Conservation (phyloP, 352 stramenopile species). For the Phytophthora fragariae region DNA sequence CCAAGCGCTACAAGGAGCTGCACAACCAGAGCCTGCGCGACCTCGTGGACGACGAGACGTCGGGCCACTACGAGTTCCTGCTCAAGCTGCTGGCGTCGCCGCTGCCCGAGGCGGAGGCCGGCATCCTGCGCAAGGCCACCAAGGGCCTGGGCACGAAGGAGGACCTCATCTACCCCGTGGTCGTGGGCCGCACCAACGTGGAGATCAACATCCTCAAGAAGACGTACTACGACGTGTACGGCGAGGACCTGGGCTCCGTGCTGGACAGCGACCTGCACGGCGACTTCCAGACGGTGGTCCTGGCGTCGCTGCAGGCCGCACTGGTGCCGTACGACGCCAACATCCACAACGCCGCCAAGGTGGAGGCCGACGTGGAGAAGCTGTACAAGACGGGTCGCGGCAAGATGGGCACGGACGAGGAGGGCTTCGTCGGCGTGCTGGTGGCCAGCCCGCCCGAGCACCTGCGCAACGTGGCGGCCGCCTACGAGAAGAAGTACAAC, state of each 20-base stretch:
- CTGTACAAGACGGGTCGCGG: conserved; percentile 80
- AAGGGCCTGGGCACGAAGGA: conserved; percentile 73
- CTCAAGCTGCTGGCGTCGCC: conserved; percentile 61
- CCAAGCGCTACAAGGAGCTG: conserved; percentile 76
- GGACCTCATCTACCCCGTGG: conserved; percentile 69
- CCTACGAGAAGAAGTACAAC: conserved; percentile 79
- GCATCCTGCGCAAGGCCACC: conserved; percentile 69
- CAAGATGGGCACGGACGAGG: conserved; percentile 77
- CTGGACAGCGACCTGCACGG: conserved; percentile 73
- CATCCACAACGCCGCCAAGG: conserved; percentile 75
- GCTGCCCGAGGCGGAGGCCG: conserved; percentile 69
- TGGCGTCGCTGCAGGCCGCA: conserved; percentile 66
- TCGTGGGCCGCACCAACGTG: conserved; percentile 70
- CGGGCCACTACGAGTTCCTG: conserved; percentile 73
- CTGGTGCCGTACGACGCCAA: conserved; percentile 61
- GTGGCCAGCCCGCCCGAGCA: conserved; percentile 64
- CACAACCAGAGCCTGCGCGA: conserved; percentile 66
- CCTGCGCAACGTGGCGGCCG: conserved; percentile 62
- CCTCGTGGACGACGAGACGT: conserved; percentile 69
- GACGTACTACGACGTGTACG: conserved; percentile 74
- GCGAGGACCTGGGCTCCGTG: conserved; percentile 65
- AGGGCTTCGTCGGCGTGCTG: conserved; percentile 65
- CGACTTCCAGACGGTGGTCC: conserved; percentile 80
- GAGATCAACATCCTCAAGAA: conserved; percentile 89
- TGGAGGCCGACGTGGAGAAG: conserved; percentile 61